These are phyloP conservation scores for Centaurea solstitialis DNA, from an alignment of 129 eudicot genomes.

Conservation along the genomic window DNA sequence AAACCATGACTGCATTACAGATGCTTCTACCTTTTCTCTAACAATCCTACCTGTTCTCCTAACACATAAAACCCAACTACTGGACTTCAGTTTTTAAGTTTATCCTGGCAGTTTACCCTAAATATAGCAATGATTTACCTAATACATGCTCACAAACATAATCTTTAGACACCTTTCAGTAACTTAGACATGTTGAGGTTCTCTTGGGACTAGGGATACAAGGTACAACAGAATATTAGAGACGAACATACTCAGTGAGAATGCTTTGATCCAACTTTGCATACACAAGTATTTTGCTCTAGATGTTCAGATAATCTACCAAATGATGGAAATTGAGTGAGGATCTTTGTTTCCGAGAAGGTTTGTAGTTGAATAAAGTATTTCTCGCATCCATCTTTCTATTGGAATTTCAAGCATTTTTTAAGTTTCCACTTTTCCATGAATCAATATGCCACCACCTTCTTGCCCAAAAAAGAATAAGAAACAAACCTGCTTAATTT, in stretches of 20 bases:
- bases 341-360: not conserved
- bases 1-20: not conserved
- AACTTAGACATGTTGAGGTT: not conserved
- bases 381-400: not conserved
- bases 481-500: conserved; percentile 79
- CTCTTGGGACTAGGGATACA: not conserved
- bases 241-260: not conserved
- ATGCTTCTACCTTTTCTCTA: not conserved
- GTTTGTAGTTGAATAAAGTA: not conserved
- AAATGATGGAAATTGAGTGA: not conserved
- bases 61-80: not conserved
- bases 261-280: not conserved
- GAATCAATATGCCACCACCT: not conserved
- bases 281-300: not conserved
- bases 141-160: not conserved
- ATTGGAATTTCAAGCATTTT: not conserved
- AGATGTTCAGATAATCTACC: not conserved
- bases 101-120: not conserved
- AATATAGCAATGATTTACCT: not conserved
- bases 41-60: not conserved
- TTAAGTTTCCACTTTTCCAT: not conserved
- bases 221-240: not conserved
- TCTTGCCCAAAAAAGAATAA: not conserved
- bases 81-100: not conserved
- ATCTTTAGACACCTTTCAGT: not conserved